A percentile compares a stretch with the other conserved stretches of the same genome.
phyloP scores from a whole-genome alignment of 192 early-diverging fungal species.

The Gonapodya prolifera region DNA sequence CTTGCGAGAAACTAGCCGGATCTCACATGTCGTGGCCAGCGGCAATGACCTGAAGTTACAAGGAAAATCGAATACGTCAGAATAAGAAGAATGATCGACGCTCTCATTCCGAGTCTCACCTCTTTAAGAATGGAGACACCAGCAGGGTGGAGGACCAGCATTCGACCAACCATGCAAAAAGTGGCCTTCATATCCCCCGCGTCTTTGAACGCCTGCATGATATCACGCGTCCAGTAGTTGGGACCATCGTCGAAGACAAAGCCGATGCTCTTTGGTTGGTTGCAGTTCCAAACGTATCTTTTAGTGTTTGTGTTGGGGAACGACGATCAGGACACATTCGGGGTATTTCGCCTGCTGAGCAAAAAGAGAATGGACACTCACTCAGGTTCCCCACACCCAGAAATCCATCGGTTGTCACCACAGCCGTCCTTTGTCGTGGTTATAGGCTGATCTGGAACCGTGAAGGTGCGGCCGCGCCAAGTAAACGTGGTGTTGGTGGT shows the following conservation, averaged over 20 bases:
- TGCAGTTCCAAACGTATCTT: not conserved
- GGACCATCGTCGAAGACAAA: not conserved
- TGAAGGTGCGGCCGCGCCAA: not conserved
- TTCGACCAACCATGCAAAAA: constrained; percentile 2
- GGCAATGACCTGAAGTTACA: not conserved
- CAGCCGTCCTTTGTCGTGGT: not conserved
- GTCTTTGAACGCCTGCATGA: not conserved
- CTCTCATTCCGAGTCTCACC: not conserved
- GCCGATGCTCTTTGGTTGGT: not conserved
- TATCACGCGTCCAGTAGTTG: not conserved
- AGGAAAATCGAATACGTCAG: not conserved
- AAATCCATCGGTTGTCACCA: not conserved
- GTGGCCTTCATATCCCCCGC: not conserved
- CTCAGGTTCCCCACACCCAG: not conserved
- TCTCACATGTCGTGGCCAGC: constrained; percentile 1
- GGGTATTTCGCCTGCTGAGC: not conserved
- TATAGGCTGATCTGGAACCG: not conserved
- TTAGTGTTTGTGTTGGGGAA: not conserved
- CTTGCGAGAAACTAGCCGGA: not conserved
- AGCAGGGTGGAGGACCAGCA: not conserved
- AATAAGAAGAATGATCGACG: not conserved
- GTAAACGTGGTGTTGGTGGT: not conserved
- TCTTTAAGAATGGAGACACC: not conserved
- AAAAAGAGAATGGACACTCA: not conserved
- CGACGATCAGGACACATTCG: too few species aligned